Conservation (phyloP, 352 stramenopile species). For the Phytophthora podocarpi region DNA sequence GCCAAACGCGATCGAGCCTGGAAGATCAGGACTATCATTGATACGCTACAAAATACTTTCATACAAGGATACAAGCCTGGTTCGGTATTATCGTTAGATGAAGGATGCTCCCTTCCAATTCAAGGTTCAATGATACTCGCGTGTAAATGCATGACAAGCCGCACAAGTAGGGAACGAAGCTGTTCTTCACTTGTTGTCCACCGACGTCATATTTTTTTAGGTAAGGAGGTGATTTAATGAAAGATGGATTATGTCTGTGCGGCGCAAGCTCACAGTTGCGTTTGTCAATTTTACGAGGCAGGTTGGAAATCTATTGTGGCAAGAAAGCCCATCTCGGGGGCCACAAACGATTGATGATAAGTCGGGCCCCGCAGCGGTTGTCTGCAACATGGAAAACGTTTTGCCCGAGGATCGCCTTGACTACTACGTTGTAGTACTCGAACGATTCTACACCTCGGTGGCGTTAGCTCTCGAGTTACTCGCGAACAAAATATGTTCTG, state of each 20-base stretch:
- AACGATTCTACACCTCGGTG: slow-evolving; percentile 2
- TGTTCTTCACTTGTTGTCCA: slow-evolving; percentile 10
- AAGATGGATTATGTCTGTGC: no score
- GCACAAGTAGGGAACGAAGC: slow-evolving; percentile 8
- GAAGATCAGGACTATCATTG: background rate
- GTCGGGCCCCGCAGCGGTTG: background rate
- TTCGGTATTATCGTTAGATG: background rate
- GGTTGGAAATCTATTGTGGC: slow-evolving; percentile 1
- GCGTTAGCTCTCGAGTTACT: background rate
- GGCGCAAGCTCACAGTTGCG: no score
- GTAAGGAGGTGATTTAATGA: no score
- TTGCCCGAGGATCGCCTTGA: no score
- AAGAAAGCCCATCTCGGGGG: background rate
- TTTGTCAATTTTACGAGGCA: no score
- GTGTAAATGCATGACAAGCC: slow-evolving; percentile 3
- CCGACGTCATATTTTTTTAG: slow-evolving; percentile 2
- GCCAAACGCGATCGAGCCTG: no score
- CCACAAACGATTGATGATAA: slow-evolving; percentile 1
- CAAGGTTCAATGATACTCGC: background rate
- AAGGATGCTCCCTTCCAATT: slow-evolving; percentile 8
- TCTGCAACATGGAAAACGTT: background rate
- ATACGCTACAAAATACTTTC: slow-evolving; percentile 1
- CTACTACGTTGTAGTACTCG: no score
- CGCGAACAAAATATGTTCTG: background rate
- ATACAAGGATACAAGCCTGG: background rate